Evolutionary conservation across 1,284 basidiomycete genomes (phyloP).

Genomic region (Cutaneotrichosporon curvatum): DNA sequence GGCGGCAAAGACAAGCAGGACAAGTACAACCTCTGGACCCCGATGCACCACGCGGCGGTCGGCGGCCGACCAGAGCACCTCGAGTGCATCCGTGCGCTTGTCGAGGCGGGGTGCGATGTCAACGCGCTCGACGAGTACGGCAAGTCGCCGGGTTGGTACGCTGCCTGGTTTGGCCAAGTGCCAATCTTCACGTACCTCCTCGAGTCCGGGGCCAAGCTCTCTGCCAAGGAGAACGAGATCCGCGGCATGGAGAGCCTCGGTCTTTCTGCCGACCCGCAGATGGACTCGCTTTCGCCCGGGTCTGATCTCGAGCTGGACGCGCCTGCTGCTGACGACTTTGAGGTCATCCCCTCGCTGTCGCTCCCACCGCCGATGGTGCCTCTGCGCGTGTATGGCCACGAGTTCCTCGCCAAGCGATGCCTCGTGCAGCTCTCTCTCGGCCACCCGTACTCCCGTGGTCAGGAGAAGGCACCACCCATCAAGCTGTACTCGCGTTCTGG

Average conservation of each 20-base stretch:
- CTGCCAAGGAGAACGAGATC: constrained; percentile 26
- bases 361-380: constrained; percentile 98
- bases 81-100: constrained; percentile 66
- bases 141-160: constrained; percentile 83
- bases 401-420: constrained; percentile 69
- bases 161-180: constrained; percentile 94
- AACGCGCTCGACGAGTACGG: constrained; percentile 76
- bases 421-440: constrained; percentile 84
- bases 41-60: constrained; percentile 89
- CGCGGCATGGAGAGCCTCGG: constrained; percentile 41
- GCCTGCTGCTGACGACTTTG: constrained; percentile 50
- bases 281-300: constrained; percentile 43
- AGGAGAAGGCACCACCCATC: constrained; percentile 42
- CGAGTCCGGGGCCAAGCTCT: constrained; percentile 48
- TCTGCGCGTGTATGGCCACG: constrained; percentile 45
- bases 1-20: constrained; percentile 79
- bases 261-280: constrained; percentile 41
- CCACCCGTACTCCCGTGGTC: constrained; percentile 51
- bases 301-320: constrained; percentile 59
- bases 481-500: constrained; percentile 51
- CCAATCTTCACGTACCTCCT: constrained; percentile 69
- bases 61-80: constrained; percentile 60
- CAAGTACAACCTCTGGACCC: constrained; percentile 98
- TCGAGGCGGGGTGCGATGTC: constrained; percentile 70
- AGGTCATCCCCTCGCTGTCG: constrained; percentile 86